Percentiles rank a stretch among this genome's conserved stretches.
Conservation (phyloP, 495 filamentous ascomycete species). For the Tuber aestivum region DNA sequence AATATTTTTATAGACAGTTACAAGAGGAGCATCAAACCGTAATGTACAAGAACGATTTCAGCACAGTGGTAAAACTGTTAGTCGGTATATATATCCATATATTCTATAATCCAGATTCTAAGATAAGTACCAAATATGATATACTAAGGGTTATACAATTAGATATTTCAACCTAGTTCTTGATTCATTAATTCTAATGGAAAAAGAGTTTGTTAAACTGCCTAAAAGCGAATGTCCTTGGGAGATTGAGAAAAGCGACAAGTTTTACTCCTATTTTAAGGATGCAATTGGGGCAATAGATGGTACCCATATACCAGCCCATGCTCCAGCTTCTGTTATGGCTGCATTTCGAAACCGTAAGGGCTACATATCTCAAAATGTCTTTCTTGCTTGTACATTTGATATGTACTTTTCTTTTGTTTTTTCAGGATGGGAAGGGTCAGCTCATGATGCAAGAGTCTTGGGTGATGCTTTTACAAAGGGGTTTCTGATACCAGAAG, state of each 20-base stretch:
- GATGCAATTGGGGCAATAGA: background rate
- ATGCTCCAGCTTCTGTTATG: accelerated
- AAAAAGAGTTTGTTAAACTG: background rate
- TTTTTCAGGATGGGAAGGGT: background rate
- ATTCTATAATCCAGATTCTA: background rate
- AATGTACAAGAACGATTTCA: background rate
- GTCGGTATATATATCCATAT: background rate
- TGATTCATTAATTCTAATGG: background rate
- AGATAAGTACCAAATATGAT: background rate
- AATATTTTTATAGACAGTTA: background rate
- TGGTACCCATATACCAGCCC: background rate
- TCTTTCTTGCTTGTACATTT: background rate
- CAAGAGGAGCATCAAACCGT: background rate
- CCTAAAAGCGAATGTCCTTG: background rate
- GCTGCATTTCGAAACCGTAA: background rate
- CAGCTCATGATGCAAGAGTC: background rate
- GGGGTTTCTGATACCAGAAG: background rate
- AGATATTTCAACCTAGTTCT: background rate
- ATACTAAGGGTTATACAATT: background rate
- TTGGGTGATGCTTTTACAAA: background rate
- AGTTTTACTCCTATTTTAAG: background rate
- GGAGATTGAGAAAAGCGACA: background rate
- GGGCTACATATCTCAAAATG: background rate
- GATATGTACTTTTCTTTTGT: background rate
- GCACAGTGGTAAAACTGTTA: background rate